phyloP scores from a whole-genome alignment of 2,329 filamentous ascomycete species.

The Cordyceps cateniannulata region DNA sequence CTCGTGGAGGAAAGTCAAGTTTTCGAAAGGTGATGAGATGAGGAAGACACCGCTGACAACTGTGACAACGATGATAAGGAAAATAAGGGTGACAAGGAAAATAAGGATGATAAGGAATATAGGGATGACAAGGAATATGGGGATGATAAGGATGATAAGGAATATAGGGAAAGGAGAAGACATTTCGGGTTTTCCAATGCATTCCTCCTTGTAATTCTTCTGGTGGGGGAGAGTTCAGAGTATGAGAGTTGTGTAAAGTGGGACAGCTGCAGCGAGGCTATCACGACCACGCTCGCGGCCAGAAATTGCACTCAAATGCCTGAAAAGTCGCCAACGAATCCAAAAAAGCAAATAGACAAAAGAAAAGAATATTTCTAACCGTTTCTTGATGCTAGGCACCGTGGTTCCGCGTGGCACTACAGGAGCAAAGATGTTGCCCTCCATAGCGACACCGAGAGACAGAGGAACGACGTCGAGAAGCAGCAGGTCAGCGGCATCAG shows the following conservation, averaged over 20 bases:
- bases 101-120: too few relatives aligned
- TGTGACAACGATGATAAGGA: too few relatives aligned
- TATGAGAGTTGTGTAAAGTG: too few relatives aligned
- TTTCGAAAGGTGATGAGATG: background rate
- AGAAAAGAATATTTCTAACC: background rate
- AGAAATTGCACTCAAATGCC: background rate
- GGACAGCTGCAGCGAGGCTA: background rate
- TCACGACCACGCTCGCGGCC: background rate
- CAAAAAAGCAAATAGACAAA: background rate
- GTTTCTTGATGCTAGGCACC: constrained; percentile 76
- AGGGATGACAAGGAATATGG: too few relatives aligned
- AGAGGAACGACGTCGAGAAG: constrained; percentile 95
- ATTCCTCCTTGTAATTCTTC: too few relatives aligned
- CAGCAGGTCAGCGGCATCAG: constrained; percentile 89
- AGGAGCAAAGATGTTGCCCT: constrained; percentile 96
- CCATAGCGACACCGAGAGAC: constrained; percentile 98
- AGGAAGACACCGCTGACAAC: too few relatives aligned
- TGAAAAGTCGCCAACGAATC: background rate
- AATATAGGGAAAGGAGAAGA: too few relatives aligned
- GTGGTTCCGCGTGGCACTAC: constrained; percentile 78
- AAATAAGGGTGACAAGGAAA: too few relatives aligned
- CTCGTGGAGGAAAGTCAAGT: too few relatives aligned
- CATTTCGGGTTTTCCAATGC: too few relatives aligned
- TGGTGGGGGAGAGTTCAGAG: too few relatives aligned
- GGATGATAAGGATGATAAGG: too few relatives aligned